phyloP scores from a whole-genome alignment of 2,329 filamentous ascomycete species.

The Aspergillus neotritici region DNA sequence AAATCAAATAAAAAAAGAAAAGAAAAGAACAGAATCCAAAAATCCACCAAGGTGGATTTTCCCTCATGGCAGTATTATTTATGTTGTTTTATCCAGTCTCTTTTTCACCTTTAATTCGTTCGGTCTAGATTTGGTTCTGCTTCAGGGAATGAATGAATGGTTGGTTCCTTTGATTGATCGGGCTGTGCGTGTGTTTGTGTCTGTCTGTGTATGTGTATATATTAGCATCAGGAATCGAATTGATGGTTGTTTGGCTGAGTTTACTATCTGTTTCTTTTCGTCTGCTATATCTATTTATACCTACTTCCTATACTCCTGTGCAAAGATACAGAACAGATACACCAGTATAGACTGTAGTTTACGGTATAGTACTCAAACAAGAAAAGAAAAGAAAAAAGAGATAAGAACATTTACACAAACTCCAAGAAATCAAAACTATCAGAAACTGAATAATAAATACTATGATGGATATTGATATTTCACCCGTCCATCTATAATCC shows the following conservation, averaged over 20 bases:
- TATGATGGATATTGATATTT: background rate
- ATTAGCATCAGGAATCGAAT: constrained; percentile 38
- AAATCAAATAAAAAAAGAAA: background rate
- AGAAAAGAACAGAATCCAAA: background rate
- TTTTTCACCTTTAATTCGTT: constrained; percentile 18
- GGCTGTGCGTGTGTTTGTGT: constrained; percentile 9
- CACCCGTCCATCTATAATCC: too few relatives aligned
- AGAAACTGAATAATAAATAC: too few relatives aligned
- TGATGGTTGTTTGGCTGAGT: constrained; percentile 24
- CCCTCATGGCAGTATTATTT: constrained; percentile 4
- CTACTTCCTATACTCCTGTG: too few relatives aligned
- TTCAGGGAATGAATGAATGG: background rate
- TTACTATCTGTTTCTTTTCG: constrained; percentile 5
- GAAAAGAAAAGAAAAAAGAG: too few relatives aligned
- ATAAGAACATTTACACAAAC: too few relatives aligned
- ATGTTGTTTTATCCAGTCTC: constrained; percentile 18
- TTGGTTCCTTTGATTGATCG: constrained; percentile 15
- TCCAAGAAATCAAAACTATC: too few relatives aligned
- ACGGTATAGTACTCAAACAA: too few relatives aligned
- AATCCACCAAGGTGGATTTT: too few relatives aligned
- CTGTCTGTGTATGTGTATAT: constrained; percentile 33
- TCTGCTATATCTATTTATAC: constrained; percentile 1
- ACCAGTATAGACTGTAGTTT: too few relatives aligned
- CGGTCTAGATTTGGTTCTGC: constrained; percentile 8
- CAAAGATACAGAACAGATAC: too few relatives aligned